These are phyloP conservation scores for Ambrosia trifida DNA, from an alignment of 129 eudicot species.

Conservation along the genomic window DNA sequence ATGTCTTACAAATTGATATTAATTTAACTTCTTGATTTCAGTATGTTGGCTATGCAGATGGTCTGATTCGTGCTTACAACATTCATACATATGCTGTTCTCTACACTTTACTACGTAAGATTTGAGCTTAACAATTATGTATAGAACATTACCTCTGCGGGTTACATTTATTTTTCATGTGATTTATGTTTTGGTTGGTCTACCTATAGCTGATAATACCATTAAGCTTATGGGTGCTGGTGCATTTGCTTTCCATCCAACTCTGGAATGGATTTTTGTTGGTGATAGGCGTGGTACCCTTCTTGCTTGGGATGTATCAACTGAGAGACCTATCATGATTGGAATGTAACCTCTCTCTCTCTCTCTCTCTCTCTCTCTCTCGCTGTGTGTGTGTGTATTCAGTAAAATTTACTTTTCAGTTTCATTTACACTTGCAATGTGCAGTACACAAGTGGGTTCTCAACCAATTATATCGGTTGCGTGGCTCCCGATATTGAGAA, in stretches of 20 bases:
- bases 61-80: slow-evolving; percentile 93
- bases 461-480: slow-evolving; percentile 93
- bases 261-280: slow-evolving; percentile 93
- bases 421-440: slow-evolving; percentile 28
- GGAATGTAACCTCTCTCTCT: slow-evolving; percentile 67
- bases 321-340: slow-evolving; percentile 96
- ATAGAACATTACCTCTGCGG: neutral
- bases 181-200: slow-evolving; percentile 14
- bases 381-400: neutral
- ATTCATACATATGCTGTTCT: slow-evolving; percentile 94
- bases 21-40: slow-evolving; percentile 37
- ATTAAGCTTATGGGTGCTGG: slow-evolving; percentile 94
- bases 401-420: neutral
- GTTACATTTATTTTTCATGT: slow-evolving; percentile 10
- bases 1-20: slow-evolving; percentile 15
- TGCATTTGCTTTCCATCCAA: slow-evolving; percentile 97
- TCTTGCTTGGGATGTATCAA: slow-evolving; percentile 99
- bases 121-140: slow-evolving; percentile 18
- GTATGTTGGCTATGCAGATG: slow-evolving; percentile 99
- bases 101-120: slow-evolving; percentile 96
- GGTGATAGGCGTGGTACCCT: slow-evolving; percentile 97
- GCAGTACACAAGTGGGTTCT: slow-evolving; percentile 96
- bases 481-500: slow-evolving; percentile 80
- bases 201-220: slow-evolving; percentile 78
- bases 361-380: neutral